Evolutionary conservation across 1,284 basidiomycete species (phyloP).

Genomic region (Rhodotorula sp.): DNA sequence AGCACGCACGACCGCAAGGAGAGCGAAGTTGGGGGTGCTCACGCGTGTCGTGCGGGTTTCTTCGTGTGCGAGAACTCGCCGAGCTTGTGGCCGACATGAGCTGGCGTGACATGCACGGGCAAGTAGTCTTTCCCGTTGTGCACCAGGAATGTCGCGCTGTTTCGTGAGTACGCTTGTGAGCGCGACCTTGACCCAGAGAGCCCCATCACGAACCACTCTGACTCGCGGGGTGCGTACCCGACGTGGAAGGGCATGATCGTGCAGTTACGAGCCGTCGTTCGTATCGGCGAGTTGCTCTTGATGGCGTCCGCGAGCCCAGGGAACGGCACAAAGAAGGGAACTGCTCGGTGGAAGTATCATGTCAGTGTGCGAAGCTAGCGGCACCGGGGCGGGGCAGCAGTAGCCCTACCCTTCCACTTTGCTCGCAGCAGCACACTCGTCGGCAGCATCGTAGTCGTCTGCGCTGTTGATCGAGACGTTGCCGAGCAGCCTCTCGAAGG

Average conservation of each 20-base stretch:
- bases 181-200: too few relatives aligned
- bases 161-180: neutral
- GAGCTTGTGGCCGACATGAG: constrained; percentile 98
- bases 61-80: constrained; percentile 77
- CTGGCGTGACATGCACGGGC: constrained; percentile 83
- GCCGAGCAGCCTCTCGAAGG: too few relatives aligned
- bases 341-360: constrained; percentile 53
- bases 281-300: constrained; percentile 78
- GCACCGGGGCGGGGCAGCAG: too few relatives aligned
- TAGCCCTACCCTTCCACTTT: constrained; percentile 31
- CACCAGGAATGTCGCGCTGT: constrained; percentile 56
- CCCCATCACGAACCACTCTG: neutral
- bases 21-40: neutral
- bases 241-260: constrained; percentile 94
- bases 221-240: constrained; percentile 55
- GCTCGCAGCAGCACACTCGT: constrained; percentile 15
- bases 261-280: constrained; percentile 83
- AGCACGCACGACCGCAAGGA: neutral
- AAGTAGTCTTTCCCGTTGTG: constrained; percentile 92
- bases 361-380: neutral
- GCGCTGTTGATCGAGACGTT: neutral
- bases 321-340: constrained; percentile 92
- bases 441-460: constrained; percentile 13
- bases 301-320: constrained; percentile 82
- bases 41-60: constrained; percentile 7